These are phyloP conservation scores for Fusarium verticillioides DNA, from an alignment of 2,329 filamentous ascomycete species.

Conservation along the genomic window DNA sequence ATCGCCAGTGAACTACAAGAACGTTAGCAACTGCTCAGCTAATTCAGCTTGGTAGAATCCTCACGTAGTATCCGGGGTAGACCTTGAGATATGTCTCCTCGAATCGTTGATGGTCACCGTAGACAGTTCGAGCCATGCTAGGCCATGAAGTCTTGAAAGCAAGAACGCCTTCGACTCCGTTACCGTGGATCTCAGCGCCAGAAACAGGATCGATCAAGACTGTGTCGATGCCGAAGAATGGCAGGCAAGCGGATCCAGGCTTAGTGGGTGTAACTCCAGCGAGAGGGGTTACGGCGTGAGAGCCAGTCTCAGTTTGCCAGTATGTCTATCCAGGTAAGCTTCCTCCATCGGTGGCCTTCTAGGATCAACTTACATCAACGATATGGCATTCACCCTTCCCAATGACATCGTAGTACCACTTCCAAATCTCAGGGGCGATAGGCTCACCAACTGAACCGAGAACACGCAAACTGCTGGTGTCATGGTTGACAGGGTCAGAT, in stretches of 20 bases:
- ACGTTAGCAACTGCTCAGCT: accelerated
- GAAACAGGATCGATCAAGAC: conserved; percentile 93
- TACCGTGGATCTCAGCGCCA: conserved; percentile 86
- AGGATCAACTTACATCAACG: conserved; percentile 75
- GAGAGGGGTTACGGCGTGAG: conserved; percentile 89
- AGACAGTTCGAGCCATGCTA: conserved; percentile 96
- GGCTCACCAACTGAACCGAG: conserved; percentile 93
- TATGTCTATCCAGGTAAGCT: conserved; percentile 73
- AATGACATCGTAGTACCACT: conserved; percentile 94
- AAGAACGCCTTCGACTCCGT: conserved; percentile 92
- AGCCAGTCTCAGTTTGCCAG: conserved; percentile 98
- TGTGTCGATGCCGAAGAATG: conserved; percentile 97
- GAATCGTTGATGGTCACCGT: conserved; percentile 92
- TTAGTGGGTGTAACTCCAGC: conserved; percentile 93
- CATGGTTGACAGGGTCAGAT: conserved; percentile 77
- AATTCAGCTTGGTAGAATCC: conserved; percentile 39
- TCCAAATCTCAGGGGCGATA: conserved; percentile 97
- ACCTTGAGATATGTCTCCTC: conserved; percentile 97
- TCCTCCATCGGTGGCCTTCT: accelerated
- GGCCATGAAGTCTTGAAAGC: conserved; percentile 96
- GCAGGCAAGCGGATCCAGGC: conserved; percentile 89
- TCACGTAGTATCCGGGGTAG: conserved; percentile 93
- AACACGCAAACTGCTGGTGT: conserved; percentile 85
- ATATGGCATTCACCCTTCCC: conserved; percentile 90
- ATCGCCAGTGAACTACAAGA: conserved; percentile 79